Percentiles rank a stretch among this genome's conserved stretches.
Evolutionary conservation across 2,329 filamentous ascomycete species (phyloP).

Genomic region (Colletotrichum paranaense): DNA sequence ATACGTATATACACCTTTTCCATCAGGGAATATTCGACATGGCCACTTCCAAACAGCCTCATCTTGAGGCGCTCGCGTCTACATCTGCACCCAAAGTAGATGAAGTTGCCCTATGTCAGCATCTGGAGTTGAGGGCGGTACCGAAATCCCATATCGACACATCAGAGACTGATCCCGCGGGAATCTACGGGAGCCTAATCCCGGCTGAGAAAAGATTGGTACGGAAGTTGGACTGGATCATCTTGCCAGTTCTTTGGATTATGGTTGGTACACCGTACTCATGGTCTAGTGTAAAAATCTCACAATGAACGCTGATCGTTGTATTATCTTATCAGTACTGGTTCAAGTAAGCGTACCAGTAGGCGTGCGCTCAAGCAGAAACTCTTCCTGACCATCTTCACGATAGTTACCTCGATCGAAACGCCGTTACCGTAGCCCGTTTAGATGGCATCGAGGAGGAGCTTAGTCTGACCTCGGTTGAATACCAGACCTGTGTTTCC

Average conservation of each 20-base stretch:
- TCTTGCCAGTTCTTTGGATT: background rate
- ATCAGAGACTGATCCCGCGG: background rate
- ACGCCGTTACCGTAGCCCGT: background rate
- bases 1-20: background rate
- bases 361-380: background rate
- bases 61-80: background rate
- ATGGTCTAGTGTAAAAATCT: background rate
- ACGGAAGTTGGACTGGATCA: background rate
- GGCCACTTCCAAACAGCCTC: background rate
- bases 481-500: background rate
- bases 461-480: background rate
- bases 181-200: background rate
- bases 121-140: background rate
- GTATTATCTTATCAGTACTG: background rate
- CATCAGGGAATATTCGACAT: background rate
- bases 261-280: background rate
- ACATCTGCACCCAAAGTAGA: background rate
- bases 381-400: background rate
- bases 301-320: background rate
- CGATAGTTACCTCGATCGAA: background rate
- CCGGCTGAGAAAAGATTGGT: background rate
- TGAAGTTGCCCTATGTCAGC: background rate
- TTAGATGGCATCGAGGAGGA: background rate
- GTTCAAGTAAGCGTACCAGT: background rate
- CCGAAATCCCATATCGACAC: background rate